phyloP scores from a whole-genome alignment of 169 alveolate genomes.

The Cryptosporidium andersoni region DNA sequence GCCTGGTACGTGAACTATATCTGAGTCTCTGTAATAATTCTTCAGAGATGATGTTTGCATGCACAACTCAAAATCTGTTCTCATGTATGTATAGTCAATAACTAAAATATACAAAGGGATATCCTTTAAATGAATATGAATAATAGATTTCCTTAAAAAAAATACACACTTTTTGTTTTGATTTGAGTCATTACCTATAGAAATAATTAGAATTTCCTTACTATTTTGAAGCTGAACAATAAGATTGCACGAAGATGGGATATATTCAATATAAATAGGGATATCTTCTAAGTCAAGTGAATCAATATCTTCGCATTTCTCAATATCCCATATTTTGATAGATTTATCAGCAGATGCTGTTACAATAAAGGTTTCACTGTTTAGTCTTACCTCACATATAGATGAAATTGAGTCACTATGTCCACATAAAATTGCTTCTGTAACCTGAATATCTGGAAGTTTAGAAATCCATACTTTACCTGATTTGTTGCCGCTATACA shows the following conservation, averaged over 20 bases:
- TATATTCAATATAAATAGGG: not conserved
- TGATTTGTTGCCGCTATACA: constrained; percentile 49
- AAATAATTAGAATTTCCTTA: no score
- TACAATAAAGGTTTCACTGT: not conserved
- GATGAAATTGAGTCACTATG: constrained; percentile 38
- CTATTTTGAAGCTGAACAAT: not conserved
- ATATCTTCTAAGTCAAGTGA: constrained; percentile 24
- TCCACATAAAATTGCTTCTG: constrained; percentile 63
- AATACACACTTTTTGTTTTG: no score
- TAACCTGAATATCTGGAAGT: constrained; percentile 4
- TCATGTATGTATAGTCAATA: no score
- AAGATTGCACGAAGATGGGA: not conserved
- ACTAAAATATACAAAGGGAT: no score
- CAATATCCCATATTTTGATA: constrained; percentile 48
- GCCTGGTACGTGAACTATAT: no score
- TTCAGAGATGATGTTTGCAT: no score
- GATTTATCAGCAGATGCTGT: constrained; percentile 37
- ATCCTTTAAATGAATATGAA: no score
- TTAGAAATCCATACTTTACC: constrained; percentile 62
- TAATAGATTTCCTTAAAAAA: no score
- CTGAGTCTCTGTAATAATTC: no score
- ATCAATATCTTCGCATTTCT: constrained; percentile 8
- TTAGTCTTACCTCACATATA: constrained; percentile 1
- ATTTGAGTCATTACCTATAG: no score
- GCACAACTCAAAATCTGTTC: no score